A percentile compares a stretch with the other conserved stretches of the same genome.
phyloP scores from a whole-genome alignment of 139 green algal species.

The Yamagishiella unicocca region DNA sequence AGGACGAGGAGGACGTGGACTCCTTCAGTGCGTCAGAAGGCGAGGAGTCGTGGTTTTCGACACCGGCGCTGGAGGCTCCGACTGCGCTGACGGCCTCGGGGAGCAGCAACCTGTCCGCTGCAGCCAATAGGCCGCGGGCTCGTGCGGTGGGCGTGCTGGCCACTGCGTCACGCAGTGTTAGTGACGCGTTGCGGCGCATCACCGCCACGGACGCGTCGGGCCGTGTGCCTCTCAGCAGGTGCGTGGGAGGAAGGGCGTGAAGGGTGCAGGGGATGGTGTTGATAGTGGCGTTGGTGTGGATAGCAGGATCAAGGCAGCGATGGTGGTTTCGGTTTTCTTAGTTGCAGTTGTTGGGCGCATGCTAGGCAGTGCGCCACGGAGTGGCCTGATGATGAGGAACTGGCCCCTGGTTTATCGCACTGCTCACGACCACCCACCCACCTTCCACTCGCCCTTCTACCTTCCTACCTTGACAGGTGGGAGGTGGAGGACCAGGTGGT shows the following conservation, averaged over 20 bases:
- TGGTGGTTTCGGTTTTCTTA: too few relatives aligned
- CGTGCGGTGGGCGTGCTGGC: slow-evolving; percentile 2
- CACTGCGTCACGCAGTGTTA: neutral
- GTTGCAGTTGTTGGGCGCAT: too few relatives aligned
- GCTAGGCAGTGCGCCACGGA: too few relatives aligned
- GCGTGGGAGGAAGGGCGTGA: too few relatives aligned
- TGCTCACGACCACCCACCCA: too few relatives aligned
- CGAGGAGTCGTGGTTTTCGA: neutral
- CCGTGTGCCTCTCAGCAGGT: slow-evolving; percentile 13
- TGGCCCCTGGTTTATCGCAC: too few relatives aligned
- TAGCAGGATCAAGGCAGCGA: too few relatives aligned
- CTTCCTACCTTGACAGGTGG: slow-evolving; percentile 50
- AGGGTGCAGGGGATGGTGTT: too few relatives aligned
- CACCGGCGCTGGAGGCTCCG: too few relatives aligned
- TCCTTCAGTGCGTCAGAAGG: neutral
- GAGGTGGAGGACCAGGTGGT: slow-evolving; percentile 52
- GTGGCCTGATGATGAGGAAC: too few relatives aligned
- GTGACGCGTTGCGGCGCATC: neutral
- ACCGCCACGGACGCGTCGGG: neutral
- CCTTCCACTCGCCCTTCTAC: neutral
- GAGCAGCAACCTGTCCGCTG: neutral
- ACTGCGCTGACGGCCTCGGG: neutral
- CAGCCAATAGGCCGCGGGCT: neutral
- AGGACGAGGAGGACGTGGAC: neutral
- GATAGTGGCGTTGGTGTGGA: too few relatives aligned